Conservation (phyloP, 305 asterid genomes). For the Fraxinus nigra region DNA sequence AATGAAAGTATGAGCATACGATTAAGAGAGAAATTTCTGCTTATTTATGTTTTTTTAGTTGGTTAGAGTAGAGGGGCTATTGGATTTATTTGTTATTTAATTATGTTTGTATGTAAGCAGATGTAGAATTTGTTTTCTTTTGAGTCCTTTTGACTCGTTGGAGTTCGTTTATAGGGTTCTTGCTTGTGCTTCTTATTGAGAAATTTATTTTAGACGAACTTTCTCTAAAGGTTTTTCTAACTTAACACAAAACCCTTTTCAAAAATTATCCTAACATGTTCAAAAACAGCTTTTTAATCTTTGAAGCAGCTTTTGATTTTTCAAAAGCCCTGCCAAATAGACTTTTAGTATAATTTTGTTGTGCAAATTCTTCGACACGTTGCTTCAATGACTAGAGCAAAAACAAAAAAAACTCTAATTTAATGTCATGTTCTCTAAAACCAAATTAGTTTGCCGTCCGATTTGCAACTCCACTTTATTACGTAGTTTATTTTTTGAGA, state of each 20-base stretch:
- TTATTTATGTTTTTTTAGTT: not conserved
- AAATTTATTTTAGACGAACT: no score
- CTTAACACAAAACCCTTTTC: not conserved
- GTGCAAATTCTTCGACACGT: not conserved
- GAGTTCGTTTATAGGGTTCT: not conserved
- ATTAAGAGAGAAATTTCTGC: not conserved
- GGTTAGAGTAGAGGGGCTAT: constrained; percentile 17
- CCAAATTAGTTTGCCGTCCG: no score
- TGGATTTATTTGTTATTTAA: constrained; percentile 28
- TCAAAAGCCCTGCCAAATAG: no score
- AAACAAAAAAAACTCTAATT: no score
- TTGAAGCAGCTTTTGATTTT: no score
- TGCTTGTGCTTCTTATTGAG: not conserved
- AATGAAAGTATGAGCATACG: not conserved
- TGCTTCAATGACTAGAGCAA: not conserved
- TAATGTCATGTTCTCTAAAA: not conserved
- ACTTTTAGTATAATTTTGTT: not conserved
- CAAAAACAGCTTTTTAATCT: no score
- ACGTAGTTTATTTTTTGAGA: no score
- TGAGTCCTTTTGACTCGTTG: not conserved
- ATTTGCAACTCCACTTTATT: no score
- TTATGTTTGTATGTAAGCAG: not conserved
- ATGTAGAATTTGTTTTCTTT: not conserved
- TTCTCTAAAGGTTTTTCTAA: not conserved
- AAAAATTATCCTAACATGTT: no score